These are phyloP conservation scores for Podaxis sp. DNA, from an alignment of 768 basidiomycete genomes.

Conservation along the genomic window DNA sequence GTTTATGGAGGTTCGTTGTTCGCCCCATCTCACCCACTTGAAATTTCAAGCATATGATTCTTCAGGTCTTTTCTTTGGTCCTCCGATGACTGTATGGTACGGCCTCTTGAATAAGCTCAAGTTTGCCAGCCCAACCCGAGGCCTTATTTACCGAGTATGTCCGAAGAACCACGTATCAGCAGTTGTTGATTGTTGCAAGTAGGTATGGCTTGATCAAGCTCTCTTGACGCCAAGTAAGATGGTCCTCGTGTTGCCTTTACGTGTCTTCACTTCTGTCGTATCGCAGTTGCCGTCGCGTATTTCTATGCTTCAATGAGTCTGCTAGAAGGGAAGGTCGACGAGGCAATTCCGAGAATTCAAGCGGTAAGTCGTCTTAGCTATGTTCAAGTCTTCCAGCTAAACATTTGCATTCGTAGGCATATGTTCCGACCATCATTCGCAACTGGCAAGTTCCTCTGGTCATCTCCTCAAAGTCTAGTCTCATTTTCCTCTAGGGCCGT, in stretches of 20 bases:
- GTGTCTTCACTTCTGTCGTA: not conserved
- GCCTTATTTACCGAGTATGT: constrained; percentile 61
- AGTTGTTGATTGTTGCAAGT: constrained; percentile 10
- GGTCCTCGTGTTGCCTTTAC: not conserved
- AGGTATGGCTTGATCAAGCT: constrained; percentile 85
- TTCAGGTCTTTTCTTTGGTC: constrained; percentile 73
- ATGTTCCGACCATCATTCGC: constrained; percentile 69
- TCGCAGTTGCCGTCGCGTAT: constrained; percentile 43
- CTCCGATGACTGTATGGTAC: constrained; percentile 83
- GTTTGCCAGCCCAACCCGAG: constrained; percentile 60
- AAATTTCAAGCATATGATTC: not conserved
- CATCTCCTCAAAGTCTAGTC: constrained; percentile 2
- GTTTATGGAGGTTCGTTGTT: constrained; percentile 66
- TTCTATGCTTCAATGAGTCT: constrained; percentile 76
- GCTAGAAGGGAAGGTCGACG: constrained; percentile 68
- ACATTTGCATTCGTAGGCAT: constrained; percentile 42
- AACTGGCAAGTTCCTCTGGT: constrained; percentile 56
- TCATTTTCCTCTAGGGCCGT: constrained; percentile 48
- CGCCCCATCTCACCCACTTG: not conserved
- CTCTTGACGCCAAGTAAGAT: constrained; percentile 66
- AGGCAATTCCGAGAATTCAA: constrained; percentile 46
- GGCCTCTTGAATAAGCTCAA: constrained; percentile 67
- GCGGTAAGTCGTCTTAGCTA: constrained; percentile 33
- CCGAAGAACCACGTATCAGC: not conserved
- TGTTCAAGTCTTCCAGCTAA: not conserved